Conservation (phyloP, 2,329 filamentous ascomycete genomes). For the Cladophialophora carrionii region DNA sequence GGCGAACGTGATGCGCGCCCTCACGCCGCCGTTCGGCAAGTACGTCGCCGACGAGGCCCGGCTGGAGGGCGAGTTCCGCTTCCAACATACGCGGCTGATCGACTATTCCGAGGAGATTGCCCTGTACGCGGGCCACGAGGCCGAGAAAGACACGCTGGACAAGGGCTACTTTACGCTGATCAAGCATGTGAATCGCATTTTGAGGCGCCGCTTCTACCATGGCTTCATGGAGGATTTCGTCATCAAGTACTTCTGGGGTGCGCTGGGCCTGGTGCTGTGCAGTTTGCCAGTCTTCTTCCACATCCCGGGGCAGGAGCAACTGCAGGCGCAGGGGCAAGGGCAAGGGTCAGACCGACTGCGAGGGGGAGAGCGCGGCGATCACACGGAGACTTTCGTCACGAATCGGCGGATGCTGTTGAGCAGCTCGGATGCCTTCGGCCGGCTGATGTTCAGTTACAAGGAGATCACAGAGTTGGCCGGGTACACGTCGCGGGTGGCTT, state of each 20-base stretch:
- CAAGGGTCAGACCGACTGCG: slow-evolving; percentile 30
- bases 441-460: slow-evolving; percentile 97
- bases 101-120: slow-evolving; percentile 96
- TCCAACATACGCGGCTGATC: slow-evolving; percentile 90
- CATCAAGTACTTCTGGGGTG: slow-evolving; percentile 99
- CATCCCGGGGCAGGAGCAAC: slow-evolving; percentile 68
- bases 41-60: slow-evolving; percentile 96
- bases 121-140: slow-evolving; percentile 86
- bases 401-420: slow-evolving; percentile 90
- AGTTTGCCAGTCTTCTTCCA: slow-evolving; percentile 96
- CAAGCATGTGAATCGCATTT: slow-evolving; percentile 96
- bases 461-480: slow-evolving; percentile 95
- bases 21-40: slow-evolving; percentile 95
- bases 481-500: slow-evolving; percentile 89
- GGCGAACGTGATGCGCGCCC: slow-evolving; percentile 85
- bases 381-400: slow-evolving; percentile 79
- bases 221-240: slow-evolving; percentile 99
- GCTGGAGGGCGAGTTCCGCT: slow-evolving; percentile 93
- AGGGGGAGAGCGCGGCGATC: slow-evolving; percentile 44
- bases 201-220: slow-evolving; percentile 88
- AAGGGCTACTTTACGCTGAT: slow-evolving; percentile 99
- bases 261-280: slow-evolving; percentile 85
- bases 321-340: slow-evolving; percentile 51
- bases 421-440: slow-evolving; percentile 91
- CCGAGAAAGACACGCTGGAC: slow-evolving; percentile 93